These are phyloP conservation scores for Rheum nobile DNA, from an alignment of 148 eudicot species.

Conservation along the genomic window DNA sequence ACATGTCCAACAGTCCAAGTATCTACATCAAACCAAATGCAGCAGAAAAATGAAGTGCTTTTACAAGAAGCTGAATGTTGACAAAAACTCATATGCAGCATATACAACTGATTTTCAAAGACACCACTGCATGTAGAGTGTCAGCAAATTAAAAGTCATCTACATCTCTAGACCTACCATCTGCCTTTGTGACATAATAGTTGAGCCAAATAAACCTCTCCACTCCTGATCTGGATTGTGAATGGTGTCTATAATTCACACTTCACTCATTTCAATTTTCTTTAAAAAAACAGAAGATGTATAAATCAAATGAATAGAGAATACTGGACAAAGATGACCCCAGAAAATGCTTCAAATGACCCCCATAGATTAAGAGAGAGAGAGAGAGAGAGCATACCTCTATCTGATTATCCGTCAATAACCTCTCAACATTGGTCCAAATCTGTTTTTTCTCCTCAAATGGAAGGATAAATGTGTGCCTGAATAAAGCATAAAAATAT, in stretches of 20 bases:
- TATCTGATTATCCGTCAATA: slow-evolving; percentile 77
- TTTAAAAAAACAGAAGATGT: not conserved
- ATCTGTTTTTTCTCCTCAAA: slow-evolving; percentile 55
- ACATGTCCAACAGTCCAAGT: not conserved
- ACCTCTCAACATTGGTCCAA: slow-evolving; percentile 75
- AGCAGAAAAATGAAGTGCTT: not conserved
- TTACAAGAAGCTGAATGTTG: not conserved
- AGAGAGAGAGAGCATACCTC: slow-evolving; percentile 47
- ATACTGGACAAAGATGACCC: not conserved
- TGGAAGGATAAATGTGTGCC: slow-evolving; percentile 80
- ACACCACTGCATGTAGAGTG: not conserved
- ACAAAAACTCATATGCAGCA: not conserved
- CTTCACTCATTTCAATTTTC: not conserved
- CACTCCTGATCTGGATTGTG: not conserved
- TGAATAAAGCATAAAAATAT: slow-evolving; percentile 14
- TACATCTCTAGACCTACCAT: not conserved
- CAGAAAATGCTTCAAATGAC: not conserved
- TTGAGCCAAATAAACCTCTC: not conserved
- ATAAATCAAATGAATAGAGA: not conserved
- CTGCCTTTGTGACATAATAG: not conserved
- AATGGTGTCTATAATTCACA: not conserved
- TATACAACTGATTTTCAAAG: not conserved
- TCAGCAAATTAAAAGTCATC: not conserved
- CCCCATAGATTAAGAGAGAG: not conserved
- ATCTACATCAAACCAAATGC: not conserved